Conservation (phyloP, 495 filamentous ascomycete genomes). For the Aspergillus panamensis region DNA sequence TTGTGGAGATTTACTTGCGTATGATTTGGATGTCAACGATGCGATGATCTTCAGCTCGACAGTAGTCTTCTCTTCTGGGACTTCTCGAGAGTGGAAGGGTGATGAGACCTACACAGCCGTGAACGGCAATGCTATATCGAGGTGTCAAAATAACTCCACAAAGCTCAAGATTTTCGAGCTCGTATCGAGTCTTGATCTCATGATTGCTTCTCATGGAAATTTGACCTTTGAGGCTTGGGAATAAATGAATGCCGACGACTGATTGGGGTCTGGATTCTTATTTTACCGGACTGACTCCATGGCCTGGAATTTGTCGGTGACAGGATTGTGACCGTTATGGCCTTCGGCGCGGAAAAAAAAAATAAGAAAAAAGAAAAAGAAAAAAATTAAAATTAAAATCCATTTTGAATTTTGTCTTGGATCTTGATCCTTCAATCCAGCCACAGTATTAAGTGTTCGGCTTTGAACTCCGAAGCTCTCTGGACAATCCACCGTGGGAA, state of each 20-base stretch:
- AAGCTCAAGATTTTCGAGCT: too few species aligned
- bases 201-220: background rate
- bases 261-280: background rate
- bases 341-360: background rate
- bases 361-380: too few species aligned
- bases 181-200: background rate
- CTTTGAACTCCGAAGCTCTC: background rate
- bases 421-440: slow-evolving; percentile 22
- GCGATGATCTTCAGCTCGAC: background rate
- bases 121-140: background rate
- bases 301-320: background rate
- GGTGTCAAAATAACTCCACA: too few species aligned
- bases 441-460: slow-evolving; percentile 19
- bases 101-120: background rate
- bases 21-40: background rate
- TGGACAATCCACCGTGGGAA: background rate
- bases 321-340: background rate
- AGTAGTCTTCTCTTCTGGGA: background rate
- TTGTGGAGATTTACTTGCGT: background rate
- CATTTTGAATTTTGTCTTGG: slow-evolving; percentile 13
- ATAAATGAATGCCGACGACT: background rate
- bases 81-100: background rate
- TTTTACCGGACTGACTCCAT: background rate
- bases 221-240: background rate
- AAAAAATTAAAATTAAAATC: background rate